Percentiles rank a stretch among this genome's conserved stretches.
These are phyloP conservation scores for Volutella citrinella DNA, from an alignment of 2,329 filamentous ascomycete genomes.

Conservation along the genomic window DNA sequence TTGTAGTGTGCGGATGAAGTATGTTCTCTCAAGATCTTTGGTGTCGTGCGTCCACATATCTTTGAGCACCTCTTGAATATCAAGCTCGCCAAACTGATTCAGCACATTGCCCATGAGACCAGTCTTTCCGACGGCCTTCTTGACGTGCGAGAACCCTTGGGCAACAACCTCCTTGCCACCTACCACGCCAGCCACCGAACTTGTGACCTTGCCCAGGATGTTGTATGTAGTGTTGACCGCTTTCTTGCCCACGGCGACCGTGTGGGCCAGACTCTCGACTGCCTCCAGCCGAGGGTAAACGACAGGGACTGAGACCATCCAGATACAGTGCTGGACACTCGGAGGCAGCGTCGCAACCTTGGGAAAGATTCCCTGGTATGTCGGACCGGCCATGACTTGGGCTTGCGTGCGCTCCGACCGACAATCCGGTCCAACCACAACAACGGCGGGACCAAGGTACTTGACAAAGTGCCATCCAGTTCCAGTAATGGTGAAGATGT, in stretches of 20 bases:
- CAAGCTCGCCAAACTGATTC: constrained; percentile 94
- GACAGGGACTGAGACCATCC: constrained; percentile 90
- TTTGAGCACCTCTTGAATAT: constrained; percentile 88
- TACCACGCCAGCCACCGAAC: constrained; percentile 90
- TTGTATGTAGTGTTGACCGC: constrained; percentile 97
- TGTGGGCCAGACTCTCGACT: constrained; percentile 86
- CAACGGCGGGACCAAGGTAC: constrained; percentile 86
- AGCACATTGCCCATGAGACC: constrained; percentile 94
- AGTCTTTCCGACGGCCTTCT: constrained; percentile 93
- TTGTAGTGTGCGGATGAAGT: constrained; percentile 92
- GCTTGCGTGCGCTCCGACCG: constrained; percentile 86
- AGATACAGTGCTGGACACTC: constrained; percentile 93
- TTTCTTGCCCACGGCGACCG: constrained; percentile 92
- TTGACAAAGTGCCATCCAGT: constrained; percentile 99
- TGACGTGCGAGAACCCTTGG: constrained; percentile 90
- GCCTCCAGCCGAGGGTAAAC: constrained; percentile 89
- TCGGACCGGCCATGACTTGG: constrained; percentile 92
- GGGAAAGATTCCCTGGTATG: constrained; percentile 95
- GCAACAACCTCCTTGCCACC: constrained; percentile 91
- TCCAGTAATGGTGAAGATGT: constrained; percentile 96
- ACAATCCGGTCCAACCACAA: constrained; percentile 86
- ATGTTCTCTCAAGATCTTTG: constrained; percentile 95
- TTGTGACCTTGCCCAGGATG: constrained; percentile 89
- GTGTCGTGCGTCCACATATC: constrained; percentile 98
- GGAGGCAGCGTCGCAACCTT: constrained; percentile 89